phyloP scores from a whole-genome alignment of 805 yeast species.

The Yarrowia keelungensis region DNA sequence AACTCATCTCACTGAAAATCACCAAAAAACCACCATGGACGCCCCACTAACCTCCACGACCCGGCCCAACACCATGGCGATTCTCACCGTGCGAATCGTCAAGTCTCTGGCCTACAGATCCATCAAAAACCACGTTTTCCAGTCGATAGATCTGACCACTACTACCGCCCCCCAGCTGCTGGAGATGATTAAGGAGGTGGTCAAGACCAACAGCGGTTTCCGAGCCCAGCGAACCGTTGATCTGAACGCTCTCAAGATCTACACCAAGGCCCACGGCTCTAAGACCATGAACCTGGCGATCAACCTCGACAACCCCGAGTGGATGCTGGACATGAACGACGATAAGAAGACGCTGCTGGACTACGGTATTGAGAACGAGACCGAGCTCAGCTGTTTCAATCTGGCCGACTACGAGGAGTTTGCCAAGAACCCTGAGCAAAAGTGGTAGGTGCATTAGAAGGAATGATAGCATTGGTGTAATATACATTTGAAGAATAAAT shows the following conservation, averaged over 20 bases:
- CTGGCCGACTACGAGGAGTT: slow-evolving; percentile 67
- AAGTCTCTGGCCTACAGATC: slow-evolving; percentile 75
- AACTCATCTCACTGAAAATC: not conserved
- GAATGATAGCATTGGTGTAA: too few relatives aligned
- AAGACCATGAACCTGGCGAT: slow-evolving; percentile 92
- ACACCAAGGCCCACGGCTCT: slow-evolving; percentile 93
- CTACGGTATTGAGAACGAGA: slow-evolving; percentile 79
- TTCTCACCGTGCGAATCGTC: slow-evolving; percentile 82
- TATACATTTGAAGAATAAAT: too few relatives aligned
- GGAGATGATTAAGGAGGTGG: slow-evolving; percentile 55
- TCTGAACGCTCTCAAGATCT: slow-evolving; percentile 75
- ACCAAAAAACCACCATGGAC: slow-evolving; percentile 6
- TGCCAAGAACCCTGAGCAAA: slow-evolving; percentile 85
- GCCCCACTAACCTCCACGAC: slow-evolving; percentile 34
- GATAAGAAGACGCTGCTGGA: slow-evolving; percentile 55
- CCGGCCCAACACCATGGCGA: slow-evolving; percentile 50
- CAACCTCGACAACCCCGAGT: slow-evolving; percentile 82
- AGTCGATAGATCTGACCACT: slow-evolving; percentile 70
- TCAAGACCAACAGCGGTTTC: slow-evolving; percentile 66
- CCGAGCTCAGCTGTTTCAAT: slow-evolving; percentile 87
- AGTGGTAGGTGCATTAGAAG: slow-evolving; percentile 64
- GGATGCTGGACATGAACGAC: slow-evolving; percentile 63
- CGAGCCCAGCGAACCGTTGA: slow-evolving; percentile 82
- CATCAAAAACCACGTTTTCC: slow-evolving; percentile 52
- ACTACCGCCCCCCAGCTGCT: slow-evolving; percentile 72